Evolutionary conservation across 2,329 filamentous ascomycete species (phyloP).

Genomic region (Talaromyces marneffei): DNA sequence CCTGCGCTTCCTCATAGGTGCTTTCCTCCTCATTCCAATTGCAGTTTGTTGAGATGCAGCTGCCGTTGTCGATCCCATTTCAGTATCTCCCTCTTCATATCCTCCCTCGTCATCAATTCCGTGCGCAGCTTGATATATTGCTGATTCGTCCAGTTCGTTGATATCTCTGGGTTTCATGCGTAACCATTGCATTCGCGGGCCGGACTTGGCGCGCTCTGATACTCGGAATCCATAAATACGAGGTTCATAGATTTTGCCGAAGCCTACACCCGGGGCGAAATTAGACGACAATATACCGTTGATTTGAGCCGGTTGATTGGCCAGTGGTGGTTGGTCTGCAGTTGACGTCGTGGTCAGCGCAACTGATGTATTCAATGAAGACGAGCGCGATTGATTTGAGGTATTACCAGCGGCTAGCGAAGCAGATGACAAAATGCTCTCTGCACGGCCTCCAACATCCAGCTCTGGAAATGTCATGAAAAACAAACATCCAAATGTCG

Average conservation of each 20-base stretch:
- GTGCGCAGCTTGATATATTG: conserved; percentile 32
- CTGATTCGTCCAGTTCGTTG: conserved; percentile 71
- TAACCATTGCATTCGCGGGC: conserved; percentile 95
- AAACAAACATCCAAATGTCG: conserved; percentile 93
- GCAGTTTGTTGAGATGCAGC: conserved; percentile 32
- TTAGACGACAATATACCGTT: conserved; percentile 86
- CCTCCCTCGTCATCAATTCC: conserved; percentile 28
- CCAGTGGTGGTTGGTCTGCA: conserved; percentile 31
- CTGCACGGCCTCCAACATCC: conserved; percentile 67
- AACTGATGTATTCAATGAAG: conserved; percentile 25
- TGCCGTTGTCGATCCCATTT: conserved; percentile 28
- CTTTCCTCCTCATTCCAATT: conserved; percentile 39
- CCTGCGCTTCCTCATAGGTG: conserved; percentile 38
- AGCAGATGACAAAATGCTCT: conserved; percentile 31
- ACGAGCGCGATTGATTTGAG: conserved; percentile 28
- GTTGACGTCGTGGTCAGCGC: conserved; percentile 21
- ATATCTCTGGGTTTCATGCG: conserved; percentile 75
- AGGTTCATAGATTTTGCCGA: conserved; percentile 81
- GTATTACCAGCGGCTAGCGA: conserved; percentile 17
- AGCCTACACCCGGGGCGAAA: conserved; percentile 79
- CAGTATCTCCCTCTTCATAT: conserved; percentile 35
- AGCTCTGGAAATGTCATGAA: conserved; percentile 98
- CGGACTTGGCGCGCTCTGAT: conserved; percentile 79
- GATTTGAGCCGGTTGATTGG: conserved; percentile 51
- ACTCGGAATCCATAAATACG: conserved; percentile 96